phyloP scores from a whole-genome alignment of 345 rosid species.

The Iberis pinnata region DNA sequence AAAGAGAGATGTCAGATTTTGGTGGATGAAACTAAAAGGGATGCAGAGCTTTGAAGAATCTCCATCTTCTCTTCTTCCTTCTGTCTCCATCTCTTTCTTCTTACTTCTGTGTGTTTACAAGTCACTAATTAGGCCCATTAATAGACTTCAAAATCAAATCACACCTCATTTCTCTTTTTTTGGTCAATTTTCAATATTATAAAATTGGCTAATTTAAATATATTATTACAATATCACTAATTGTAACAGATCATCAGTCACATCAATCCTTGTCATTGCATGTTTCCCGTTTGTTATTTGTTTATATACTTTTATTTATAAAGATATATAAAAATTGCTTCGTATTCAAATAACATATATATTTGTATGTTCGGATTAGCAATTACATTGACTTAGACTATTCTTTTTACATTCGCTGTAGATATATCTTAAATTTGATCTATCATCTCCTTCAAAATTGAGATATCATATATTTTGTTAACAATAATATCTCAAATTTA shows the following conservation, averaged over 20 bases:
- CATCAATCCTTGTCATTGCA: background rate
- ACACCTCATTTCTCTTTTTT: constrained; percentile 7
- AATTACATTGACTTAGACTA: no score
- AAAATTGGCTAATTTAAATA: no score
- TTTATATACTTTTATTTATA: no score
- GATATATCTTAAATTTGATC: no score
- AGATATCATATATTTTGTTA: no score
- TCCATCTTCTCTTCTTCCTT: constrained; percentile 19
- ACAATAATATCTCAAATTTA: no score
- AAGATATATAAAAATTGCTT: no score
- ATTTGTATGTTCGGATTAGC: no score
- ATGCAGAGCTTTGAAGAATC: constrained; percentile 14
- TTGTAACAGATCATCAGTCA: background rate
- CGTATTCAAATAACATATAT: no score
- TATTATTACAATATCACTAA: no score
- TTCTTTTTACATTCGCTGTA: no score
- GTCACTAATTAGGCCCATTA: background rate
- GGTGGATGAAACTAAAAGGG: constrained; percentile 9
- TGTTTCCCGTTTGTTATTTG: constrained; percentile 14
- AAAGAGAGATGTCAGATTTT: constrained; percentile 3
- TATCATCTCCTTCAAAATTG: no score
- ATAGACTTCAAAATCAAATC: constrained; percentile 18
- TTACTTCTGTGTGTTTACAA: constrained; percentile 5
- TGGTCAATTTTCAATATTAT: constrained; percentile 20
- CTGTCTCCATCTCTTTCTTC: constrained; percentile 11